These are phyloP conservation scores for Talaromyces sp. DNA, from an alignment of 2,329 filamentous ascomycete genomes.

Conservation along the genomic window DNA sequence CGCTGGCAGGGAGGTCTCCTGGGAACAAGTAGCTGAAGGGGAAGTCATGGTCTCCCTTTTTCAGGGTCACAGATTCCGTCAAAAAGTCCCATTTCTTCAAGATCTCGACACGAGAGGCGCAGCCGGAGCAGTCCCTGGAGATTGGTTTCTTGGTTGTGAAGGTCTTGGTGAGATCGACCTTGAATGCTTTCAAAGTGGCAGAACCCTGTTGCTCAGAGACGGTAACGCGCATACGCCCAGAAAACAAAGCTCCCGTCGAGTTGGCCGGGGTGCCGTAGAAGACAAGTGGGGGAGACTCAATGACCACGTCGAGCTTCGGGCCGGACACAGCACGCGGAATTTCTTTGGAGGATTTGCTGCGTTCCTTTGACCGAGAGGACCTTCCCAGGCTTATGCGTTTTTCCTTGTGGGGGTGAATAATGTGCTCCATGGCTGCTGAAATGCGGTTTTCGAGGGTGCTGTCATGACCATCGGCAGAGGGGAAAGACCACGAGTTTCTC, in stretches of 20 bases:
- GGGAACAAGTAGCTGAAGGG: constrained; percentile 86
- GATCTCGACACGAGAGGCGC: constrained; percentile 67
- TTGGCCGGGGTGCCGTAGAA: constrained; percentile 72
- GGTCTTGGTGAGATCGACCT: constrained; percentile 67
- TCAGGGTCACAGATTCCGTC: constrained; percentile 46
- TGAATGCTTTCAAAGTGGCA: constrained; percentile 66
- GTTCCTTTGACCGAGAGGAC: constrained; percentile 38
- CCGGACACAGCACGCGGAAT: constrained; percentile 37
- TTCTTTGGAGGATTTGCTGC: constrained; percentile 25
- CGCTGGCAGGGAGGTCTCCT: constrained; percentile 80
- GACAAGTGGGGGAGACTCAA: constrained; percentile 84
- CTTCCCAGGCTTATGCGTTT: constrained; percentile 40
- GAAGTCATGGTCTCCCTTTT: constrained; percentile 66
- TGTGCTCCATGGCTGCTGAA: constrained; percentile 43
- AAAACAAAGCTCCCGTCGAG: constrained; percentile 81
- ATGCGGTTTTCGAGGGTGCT: constrained; percentile 38
- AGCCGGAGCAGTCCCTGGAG: constrained; percentile 72
- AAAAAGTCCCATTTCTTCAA: constrained; percentile 78
- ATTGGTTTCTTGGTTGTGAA: constrained; percentile 79
- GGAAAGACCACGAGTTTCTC: constrained; percentile 26
- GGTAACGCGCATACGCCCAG: constrained; percentile 72
- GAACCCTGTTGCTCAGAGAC: constrained; percentile 62
- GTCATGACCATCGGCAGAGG: constrained; percentile 29
- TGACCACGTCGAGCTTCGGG: constrained; percentile 57
- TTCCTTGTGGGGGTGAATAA: constrained; percentile 45